Evolutionary conservation across 495 filamentous ascomycete genomes (phyloP), one percentile per base, ranked within the genome.

Genomic region (Podospora appendiculata): DNA sequence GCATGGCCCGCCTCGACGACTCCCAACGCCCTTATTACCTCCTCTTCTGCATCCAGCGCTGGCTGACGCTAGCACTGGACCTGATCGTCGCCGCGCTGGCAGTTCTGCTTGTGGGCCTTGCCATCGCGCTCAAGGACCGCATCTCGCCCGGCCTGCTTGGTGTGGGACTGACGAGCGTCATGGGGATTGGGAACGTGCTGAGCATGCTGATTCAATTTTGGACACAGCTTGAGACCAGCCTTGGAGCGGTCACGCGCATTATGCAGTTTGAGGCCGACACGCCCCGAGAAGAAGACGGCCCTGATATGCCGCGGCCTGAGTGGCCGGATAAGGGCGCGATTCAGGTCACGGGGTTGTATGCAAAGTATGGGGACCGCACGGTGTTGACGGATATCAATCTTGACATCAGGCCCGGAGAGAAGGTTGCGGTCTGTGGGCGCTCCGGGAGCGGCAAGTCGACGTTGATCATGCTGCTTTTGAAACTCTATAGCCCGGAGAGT

Each of bases 391-490:
- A 25, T 63, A 44, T 35, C 45, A 55, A 40, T 19, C 47, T 61
- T 9, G 18, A n/a, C 14, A 55, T 61, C 38, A 14, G 33, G 8
- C 36, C 58, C 2, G 55, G 58, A 3, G 33, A 39, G 3, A 61
- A 58, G 35, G 32, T 61, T 8, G 58, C 58, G 14, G 48, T 61
- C 11, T 48, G 55, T 53, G 55, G 60, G 9, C 52, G 53, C n/a
- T 56, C 54, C 2, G 62, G 62, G 10, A 59, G 56, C 32, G 90
- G 90, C 57, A 96, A 96, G 71, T 92, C 88, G 57, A 93, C 88
- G 3, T 74, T 96, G 48, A 90, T 92, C 3, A 75, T 95, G 58
- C 82, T 89, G 17, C 75, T 96, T 11, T 94, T 96, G 75, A 83
- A 91, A 41, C 88, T 96, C 49, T 94, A 95, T 56, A 89, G 95